Base-by-base conservation (phyloP, 192 early-diverging fungal species). In the Coemansia sp. region DNA sequence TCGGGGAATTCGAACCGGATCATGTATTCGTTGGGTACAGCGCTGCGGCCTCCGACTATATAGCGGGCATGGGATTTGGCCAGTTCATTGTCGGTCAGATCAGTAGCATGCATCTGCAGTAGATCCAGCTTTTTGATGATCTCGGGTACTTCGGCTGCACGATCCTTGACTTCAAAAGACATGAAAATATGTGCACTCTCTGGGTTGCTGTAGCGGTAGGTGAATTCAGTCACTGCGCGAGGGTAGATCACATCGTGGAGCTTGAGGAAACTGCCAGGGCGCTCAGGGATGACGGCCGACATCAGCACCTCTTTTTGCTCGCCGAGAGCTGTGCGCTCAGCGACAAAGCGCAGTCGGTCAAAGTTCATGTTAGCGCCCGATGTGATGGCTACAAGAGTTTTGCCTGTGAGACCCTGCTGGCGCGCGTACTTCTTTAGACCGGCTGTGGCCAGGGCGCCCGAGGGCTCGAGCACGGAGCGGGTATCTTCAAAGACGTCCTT, bases 341-440 rank as follows among this genome's bases (percentile, higher is more conserved):
- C 92, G 1, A 99, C 93, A 56, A 97, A 98, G 33, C 93, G 83
- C n/a, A 99, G 78, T 1, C 94, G 86, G 63, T 95, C 93, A 84
- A 98, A 99, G 67, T 99, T 95, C 85, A 98, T 96, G 78, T 99
- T 99, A 32, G 97, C 97, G 13, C 97, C 97, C 13, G 86, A 89
- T 23, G 86, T 81, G 45, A 95, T 78, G 5, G 89, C 83, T 15
- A 99, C 83, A 48, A 85, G 84, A 13, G 74, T 83, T 33, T 72
- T 61, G 41, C 78, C 83, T 4, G 63, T 40, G 20, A 68, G 40
- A 33, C 80, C 83, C 4, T 81, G 52, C n/a, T 52, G 19, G 22
- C 76, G 60, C 10, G 90, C 67, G 57, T 89, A 96, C 45, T 87
- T 87, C 58, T 97, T 98, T 29, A 82, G 70, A 1, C 92, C 97